These are phyloP conservation scores for Pichia californica DNA, from an alignment of 805 yeast species.

Conservation along the genomic window DNA sequence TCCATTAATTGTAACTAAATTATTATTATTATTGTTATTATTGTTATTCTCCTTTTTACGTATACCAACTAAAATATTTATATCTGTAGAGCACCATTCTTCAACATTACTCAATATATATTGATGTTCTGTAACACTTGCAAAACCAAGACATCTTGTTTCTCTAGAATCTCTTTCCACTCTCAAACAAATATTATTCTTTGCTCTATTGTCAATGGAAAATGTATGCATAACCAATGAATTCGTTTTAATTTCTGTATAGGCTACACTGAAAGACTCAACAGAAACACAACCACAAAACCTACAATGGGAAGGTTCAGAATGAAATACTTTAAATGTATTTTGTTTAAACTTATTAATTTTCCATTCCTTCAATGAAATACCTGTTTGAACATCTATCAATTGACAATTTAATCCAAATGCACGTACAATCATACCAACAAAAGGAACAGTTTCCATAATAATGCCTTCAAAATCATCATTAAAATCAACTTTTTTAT, in stretches of 20 bases:
- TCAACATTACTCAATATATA: conserved; percentile 63
- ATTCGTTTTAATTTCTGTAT: conserved; percentile 52
- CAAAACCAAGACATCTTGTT: conserved; percentile 83
- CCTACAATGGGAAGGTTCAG: conserved; percentile 81
- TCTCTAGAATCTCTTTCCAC: conserved; percentile 92
- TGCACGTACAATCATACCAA: conserved; percentile 67
- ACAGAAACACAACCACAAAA: conserved; percentile 89
- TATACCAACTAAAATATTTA: conserved; percentile 69
- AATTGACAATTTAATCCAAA: conserved; percentile 52
- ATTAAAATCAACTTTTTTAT: conserved; percentile 7
- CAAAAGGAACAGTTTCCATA: conserved; percentile 56
- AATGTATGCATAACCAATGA: conserved; percentile 68
- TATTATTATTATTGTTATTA: not conserved
- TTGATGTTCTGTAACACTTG: conserved; percentile 62
- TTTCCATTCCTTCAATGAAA: conserved; percentile 51
- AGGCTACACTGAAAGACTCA: conserved; percentile 63
- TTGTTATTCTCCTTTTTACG: conserved; percentile 32
- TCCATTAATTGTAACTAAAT: too few species aligned
- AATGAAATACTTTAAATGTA: conserved; percentile 64
- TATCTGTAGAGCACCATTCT: conserved; percentile 74
- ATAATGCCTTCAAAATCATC: conserved; percentile 19
- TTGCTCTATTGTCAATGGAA: conserved; percentile 65
- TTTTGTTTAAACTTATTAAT: conserved; percentile 59
- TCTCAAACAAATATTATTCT: conserved; percentile 74
- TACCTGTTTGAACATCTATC: conserved; percentile 75